phyloP scores from a whole-genome alignment of 106 monocot species.

The Agapanthus africanus region DNA sequence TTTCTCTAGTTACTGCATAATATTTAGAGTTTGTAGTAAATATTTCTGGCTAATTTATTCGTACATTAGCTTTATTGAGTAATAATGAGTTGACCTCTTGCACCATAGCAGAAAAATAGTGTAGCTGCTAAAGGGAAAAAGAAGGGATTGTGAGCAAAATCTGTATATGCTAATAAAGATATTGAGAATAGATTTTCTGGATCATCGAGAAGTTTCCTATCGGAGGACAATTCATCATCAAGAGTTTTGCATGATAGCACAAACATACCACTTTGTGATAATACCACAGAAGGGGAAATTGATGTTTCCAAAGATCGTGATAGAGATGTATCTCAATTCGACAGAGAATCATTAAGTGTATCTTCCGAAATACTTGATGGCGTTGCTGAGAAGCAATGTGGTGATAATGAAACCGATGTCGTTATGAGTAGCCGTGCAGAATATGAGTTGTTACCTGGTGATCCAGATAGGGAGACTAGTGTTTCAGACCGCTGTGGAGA shows the following conservation, averaged over 20 bases:
- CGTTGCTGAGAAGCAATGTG: not conserved
- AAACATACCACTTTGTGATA: not conserved
- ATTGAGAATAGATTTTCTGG: conserved; percentile 8
- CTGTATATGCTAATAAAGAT: conserved; percentile 9
- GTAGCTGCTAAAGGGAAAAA: conserved; percentile 17
- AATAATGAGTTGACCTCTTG: not conserved
- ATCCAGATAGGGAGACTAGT: too few relatives aligned
- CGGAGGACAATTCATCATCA: conserved; percentile 19
- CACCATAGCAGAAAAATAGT: conserved; percentile 23
- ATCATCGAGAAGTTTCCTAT: conserved; percentile 1
- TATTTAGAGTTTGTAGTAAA: not conserved
- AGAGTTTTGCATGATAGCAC: conserved; percentile 25
- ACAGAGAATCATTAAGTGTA: conserved; percentile 1
- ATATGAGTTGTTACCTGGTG: too few relatives aligned
- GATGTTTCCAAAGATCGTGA: too few relatives aligned
- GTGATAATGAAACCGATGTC: conserved; percentile 5
- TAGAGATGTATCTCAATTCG: too few relatives aligned
- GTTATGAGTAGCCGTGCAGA: not conserved
- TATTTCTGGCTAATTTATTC: not conserved
- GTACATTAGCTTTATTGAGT: not conserved
- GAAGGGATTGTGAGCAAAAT: conserved; percentile 22
- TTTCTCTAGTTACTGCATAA: too few relatives aligned
- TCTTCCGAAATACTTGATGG: not conserved
- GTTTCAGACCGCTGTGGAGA: too few relatives aligned
- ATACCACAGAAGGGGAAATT: not conserved